These are phyloP conservation scores for Wallacemonas sp. DNA, from an alignment of 208 protist genomes.

Conservation along the genomic window DNA sequence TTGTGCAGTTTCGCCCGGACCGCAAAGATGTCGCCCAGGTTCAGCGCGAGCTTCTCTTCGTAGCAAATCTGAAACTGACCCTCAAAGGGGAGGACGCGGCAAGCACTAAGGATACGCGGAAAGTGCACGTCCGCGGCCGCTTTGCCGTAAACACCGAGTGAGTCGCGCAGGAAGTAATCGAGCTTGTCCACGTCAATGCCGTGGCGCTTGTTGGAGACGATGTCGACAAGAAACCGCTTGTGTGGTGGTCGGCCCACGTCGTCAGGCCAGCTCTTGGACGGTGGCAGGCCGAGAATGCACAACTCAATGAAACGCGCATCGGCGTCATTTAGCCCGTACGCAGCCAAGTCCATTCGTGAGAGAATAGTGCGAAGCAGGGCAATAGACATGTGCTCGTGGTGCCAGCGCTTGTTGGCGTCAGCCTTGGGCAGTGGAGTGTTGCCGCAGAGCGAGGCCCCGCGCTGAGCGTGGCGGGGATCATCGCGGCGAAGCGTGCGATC, in stretches of 20 bases:
- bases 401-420: background rate
- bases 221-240: constrained; percentile 58
- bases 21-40: constrained; percentile 94
- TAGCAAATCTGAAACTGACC: constrained; percentile 87
- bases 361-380: constrained; percentile 62
- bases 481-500: constrained; percentile 4
- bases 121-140: constrained; percentile 85
- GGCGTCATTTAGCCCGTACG: constrained; percentile 42
- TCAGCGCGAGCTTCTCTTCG: constrained; percentile 76
- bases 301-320: constrained; percentile 70
- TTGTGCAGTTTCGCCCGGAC: constrained; percentile 96
- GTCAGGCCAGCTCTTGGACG: constrained; percentile 33
- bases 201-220: constrained; percentile 92
- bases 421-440: background rate
- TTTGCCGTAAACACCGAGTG: constrained; percentile 89
- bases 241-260: constrained; percentile 26
- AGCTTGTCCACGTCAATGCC: constrained; percentile 97
- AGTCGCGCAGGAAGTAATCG: constrained; percentile 97
- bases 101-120: constrained; percentile 80
- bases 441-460: background rate
- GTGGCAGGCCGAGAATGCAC: constrained; percentile 76
- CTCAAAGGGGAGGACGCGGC: constrained; percentile 74
- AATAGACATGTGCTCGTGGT: constrained; percentile 86
- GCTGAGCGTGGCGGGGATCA: background rate
- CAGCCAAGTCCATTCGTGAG: constrained; percentile 18